Conservation (phyloP, 805 yeast species). For the Saccharomycopsis sp. region DNA sequence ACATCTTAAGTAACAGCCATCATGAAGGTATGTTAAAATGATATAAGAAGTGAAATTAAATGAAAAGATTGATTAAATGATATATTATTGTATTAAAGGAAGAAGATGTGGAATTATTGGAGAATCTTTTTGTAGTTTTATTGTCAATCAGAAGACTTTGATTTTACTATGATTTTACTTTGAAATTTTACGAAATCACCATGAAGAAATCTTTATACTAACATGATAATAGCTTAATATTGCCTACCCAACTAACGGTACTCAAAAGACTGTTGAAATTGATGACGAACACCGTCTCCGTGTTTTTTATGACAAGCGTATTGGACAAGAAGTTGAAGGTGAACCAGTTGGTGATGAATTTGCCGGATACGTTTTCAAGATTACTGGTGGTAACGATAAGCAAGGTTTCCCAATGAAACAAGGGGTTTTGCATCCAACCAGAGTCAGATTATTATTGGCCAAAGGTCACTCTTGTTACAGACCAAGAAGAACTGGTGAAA, state of each 20-base stretch:
- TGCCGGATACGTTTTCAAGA: slow-evolving; percentile 98
- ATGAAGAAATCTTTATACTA: slow-evolving; percentile 22
- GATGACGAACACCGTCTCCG: slow-evolving; percentile 99
- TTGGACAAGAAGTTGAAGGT: slow-evolving; percentile 99
- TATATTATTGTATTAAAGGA: too few species aligned
- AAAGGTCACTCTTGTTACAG: slow-evolving; percentile 98
- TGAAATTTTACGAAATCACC: too few species aligned
- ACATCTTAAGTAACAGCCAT: too few species aligned
- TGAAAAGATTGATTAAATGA: too few species aligned
- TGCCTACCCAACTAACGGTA: slow-evolving; percentile 99
- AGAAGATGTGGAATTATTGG: too few species aligned
- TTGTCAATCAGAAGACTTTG: too few species aligned
- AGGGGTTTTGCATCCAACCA: slow-evolving; percentile 99
- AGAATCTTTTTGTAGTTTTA: too few species aligned
- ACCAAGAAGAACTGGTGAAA: slow-evolving; percentile 99
- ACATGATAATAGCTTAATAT: slow-evolving; percentile 84
- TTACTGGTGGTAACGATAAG: slow-evolving; percentile 99
- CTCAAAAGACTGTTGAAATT: slow-evolving; percentile 95
- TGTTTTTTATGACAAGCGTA: slow-evolving; percentile 97
- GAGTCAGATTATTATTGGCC: slow-evolving; percentile 92
- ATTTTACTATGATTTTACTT: too few species aligned
- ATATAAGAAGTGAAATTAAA: too few species aligned
- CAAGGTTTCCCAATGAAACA: slow-evolving; percentile 99
- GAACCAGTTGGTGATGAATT: slow-evolving; percentile 97
- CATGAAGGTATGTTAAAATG: slow-evolving; percentile 37